phyloP scores from a whole-genome alignment of 2,329 filamentous ascomycete species.

The Pestalotiopsis sp. region DNA sequence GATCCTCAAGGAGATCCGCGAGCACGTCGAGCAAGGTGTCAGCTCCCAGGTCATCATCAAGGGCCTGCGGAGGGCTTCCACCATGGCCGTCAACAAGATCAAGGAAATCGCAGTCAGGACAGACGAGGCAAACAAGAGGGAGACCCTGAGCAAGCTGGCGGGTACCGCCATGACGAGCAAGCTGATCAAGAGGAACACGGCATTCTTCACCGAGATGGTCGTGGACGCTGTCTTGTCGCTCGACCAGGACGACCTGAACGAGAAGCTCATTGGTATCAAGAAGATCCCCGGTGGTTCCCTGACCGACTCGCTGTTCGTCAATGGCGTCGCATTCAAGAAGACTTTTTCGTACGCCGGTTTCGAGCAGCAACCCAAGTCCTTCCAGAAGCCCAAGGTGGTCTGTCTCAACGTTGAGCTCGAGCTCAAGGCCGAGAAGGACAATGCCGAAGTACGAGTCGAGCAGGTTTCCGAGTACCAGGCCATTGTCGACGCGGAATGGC shows the following conservation, averaged over 20 bases:
- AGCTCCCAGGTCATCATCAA: constrained; percentile 98
- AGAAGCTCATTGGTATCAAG: constrained; percentile 97
- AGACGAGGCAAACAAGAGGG: constrained; percentile 78
- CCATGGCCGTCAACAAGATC: constrained; percentile 96
- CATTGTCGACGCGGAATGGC: constrained; percentile 98
- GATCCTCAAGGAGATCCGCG: constrained; percentile 94
- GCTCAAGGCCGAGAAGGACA: constrained; percentile 98
- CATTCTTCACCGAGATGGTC: constrained; percentile 99
- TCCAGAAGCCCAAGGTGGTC: constrained; percentile 92
- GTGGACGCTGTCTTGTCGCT: constrained; percentile 94
- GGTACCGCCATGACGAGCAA: constrained; percentile 99
- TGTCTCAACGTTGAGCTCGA: constrained; percentile 98
- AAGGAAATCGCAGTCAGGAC: constrained; percentile 95
- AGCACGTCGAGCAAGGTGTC: constrained; percentile 94
- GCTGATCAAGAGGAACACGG: constrained; percentile 94
- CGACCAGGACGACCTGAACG: constrained; percentile 95
- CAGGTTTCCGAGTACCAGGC: constrained; percentile 99
- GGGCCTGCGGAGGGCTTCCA: constrained; percentile 83
- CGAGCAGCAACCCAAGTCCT: constrained; percentile 97
- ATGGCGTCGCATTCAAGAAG: constrained; percentile 99
- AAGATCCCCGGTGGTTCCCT: constrained; percentile 96
- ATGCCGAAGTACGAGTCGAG: constrained; percentile 96
- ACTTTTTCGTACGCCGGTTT: constrained; percentile 99
- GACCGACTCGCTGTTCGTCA: constrained; percentile 94
- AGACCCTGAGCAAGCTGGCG: constrained; percentile 87